Base-by-base conservation (phyloP, 202 grass and related monocot genomes). In the Bolboschoenoplectus hybrid region DNA sequence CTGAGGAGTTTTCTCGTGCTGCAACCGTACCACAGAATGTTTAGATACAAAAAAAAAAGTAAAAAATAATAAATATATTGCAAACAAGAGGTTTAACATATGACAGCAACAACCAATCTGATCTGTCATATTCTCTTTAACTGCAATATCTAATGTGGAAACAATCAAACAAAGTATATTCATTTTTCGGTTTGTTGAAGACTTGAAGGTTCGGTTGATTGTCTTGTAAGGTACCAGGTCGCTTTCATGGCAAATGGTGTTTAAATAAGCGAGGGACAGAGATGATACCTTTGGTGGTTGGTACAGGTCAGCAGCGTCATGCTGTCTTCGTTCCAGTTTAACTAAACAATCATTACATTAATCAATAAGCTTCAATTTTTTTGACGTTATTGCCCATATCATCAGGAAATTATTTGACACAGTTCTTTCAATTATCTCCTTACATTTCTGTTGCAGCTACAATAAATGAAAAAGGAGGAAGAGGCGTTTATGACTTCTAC, bases 311-410 rank as follows among this genome's bases (percentile, higher is more conserved):
- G 32, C 74, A 39, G 32, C n/a, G 26, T 40, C 50, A 38, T 78
- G 74, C 74, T 78, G 12, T 16, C 35, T 78, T 3, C 13, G 6
- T 52, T 78, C 13, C n/a, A 0, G 2, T 55, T 76, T 50, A 57
- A 34, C 74, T 52, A 58, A 39, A n/a, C 51, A 83, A 67, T 83
- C 7, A 82, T 65, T 83, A 57, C 3, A 66, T 83, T 83, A 65
- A 64, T 63, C 36, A 63, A 62, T 60, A n/a, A 14, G 3, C 1
- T 44, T 49, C 38, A 62, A 58, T 34, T 36, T 34, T 55, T 32
- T 36, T 80, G 57, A 14, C 35, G 12, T 79, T 9, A 3, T 9
- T 69, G 4, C 43, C 43, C n/a, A 32, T 74, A 32, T 13, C 34
- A n/a, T 74, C 70, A 50, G 44, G 70, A 74, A 49, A 50, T 74